These are phyloP conservation scores for Gracilaria caudata DNA, from an alignment of 23 red algal genomes.

Conservation along the genomic window DNA sequence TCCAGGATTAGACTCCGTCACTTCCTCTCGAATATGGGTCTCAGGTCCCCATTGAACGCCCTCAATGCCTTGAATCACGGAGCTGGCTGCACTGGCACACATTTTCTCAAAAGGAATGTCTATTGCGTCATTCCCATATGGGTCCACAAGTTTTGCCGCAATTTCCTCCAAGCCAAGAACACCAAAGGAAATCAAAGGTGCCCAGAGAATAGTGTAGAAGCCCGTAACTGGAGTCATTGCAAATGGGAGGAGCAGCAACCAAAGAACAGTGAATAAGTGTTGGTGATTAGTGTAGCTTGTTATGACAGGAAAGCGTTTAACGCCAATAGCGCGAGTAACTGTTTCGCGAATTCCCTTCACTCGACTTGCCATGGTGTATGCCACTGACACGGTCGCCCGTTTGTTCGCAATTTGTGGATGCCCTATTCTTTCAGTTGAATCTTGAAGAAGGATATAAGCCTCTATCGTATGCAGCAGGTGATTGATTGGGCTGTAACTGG, in stretches of 20 bases:
- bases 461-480: conserved; percentile 31
- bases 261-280: conserved; percentile 39
- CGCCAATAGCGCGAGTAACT: conserved; percentile 15
- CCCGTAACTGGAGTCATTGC: conserved; percentile 47
- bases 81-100: conserved; percentile 1
- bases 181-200: conserved; percentile 47
- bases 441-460: conserved; percentile 29
- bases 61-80: conserved; percentile 15
- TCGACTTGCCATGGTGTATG: not conserved
- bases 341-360: not conserved
- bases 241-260: conserved; percentile 35
- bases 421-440: not conserved
- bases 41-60: conserved; percentile 19
- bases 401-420: not conserved
- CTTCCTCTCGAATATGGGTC: not conserved
- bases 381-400: not conserved
- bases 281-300: conserved; percentile 42
- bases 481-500: not conserved
- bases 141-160: conserved; percentile 46
- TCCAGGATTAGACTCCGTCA: not conserved
- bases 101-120: conserved; percentile 63
- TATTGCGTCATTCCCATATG: conserved; percentile 40
- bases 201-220: conserved; percentile 56
- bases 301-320: conserved; percentile 50
- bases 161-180: conserved; percentile 52